Evolutionary conservation across 192 early-diverging fungal species (phyloP).

Genomic region (Coemansia sp.): DNA sequence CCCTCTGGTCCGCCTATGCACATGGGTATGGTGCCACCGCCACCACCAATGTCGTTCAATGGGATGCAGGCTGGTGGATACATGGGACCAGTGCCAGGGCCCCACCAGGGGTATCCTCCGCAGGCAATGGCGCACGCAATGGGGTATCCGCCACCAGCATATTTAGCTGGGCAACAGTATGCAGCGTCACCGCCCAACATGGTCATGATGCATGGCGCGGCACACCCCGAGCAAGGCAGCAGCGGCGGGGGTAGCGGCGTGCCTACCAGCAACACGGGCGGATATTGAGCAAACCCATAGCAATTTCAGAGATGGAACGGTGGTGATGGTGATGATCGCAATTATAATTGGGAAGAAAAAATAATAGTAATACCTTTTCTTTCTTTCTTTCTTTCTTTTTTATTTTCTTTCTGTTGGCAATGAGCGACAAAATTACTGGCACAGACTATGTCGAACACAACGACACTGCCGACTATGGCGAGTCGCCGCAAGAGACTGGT

Average conservation of each 20-base stretch:
- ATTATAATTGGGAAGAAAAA: no score
- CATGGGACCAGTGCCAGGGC: conserved; percentile 35
- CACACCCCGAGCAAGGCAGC: conserved; percentile 40
- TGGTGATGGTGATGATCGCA: no score
- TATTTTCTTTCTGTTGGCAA: conserved; percentile 4
- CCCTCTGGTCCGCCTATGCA: conserved; percentile 27
- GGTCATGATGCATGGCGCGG: conserved; percentile 40
- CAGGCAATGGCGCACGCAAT: conserved; percentile 44
- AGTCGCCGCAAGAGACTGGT: conserved; percentile 8
- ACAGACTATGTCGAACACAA: conserved; percentile 11
- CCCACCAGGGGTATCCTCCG: conserved; percentile 40
- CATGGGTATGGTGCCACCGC: conserved; percentile 50
- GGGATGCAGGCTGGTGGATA: conserved; percentile 43
- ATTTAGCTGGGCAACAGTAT: conserved; percentile 29
- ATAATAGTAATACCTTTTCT: no score
- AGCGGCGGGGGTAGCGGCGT: no score
- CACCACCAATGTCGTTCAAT: conserved; percentile 38
- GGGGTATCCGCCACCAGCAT: conserved; percentile 43
- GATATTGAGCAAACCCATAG: neutral
- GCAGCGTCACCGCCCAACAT: conserved; percentile 39
- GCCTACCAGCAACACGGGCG: conserved; percentile 9
- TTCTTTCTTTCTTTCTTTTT: conserved; percentile 2
- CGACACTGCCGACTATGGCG: conserved; percentile 23
- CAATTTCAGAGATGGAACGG: neutral
- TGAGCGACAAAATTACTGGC: neutral